These are phyloP conservation scores for Exophiala sp. DNA, from an alignment of 2,329 filamentous ascomycete species.

Conservation along the genomic window DNA sequence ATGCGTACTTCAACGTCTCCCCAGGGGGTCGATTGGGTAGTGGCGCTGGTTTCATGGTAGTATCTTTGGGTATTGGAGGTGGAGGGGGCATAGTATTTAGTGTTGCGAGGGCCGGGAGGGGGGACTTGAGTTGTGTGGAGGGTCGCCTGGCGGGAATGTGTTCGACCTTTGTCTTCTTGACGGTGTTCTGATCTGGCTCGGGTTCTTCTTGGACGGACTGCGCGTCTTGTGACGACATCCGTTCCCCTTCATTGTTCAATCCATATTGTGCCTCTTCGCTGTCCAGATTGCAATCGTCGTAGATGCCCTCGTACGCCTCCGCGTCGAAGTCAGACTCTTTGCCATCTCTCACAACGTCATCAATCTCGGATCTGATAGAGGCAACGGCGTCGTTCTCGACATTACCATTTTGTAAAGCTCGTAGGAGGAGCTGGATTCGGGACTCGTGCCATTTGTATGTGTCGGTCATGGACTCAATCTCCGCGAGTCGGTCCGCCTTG, in stretches of 20 bases:
- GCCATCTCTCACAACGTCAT: slow-evolving; percentile 90
- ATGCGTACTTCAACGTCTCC: slow-evolving; percentile 93
- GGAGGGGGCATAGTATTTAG: slow-evolving; percentile 61
- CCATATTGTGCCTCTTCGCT: slow-evolving; percentile 89
- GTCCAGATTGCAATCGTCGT: slow-evolving; percentile 88
- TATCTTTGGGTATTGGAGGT: slow-evolving; percentile 47
- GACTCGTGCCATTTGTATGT: slow-evolving; percentile 95
- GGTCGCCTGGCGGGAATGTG: slow-evolving; percentile 62
- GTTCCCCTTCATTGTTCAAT: slow-evolving; percentile 74
- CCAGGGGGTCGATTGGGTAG: slow-evolving; percentile 79
- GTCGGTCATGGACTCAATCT: slow-evolving; percentile 80
- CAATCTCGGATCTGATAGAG: slow-evolving; percentile 86
- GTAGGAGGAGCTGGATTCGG: slow-evolving; percentile 85
- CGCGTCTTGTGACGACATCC: slow-evolving; percentile 89
- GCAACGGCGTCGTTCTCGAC: slow-evolving; percentile 83
- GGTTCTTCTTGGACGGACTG: slow-evolving; percentile 85
- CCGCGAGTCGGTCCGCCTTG: slow-evolving; percentile 82
- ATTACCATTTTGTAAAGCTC: slow-evolving; percentile 87
- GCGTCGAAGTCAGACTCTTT: slow-evolving; percentile 79
- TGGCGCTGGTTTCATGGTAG: slow-evolving; percentile 87
- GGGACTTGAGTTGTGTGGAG: slow-evolving; percentile 90
- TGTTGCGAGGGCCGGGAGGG: slow-evolving; percentile 79
- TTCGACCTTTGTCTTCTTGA: slow-evolving; percentile 59
- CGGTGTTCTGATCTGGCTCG: slow-evolving; percentile 50
- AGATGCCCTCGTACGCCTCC: slow-evolving; percentile 82